Conservation (phyloP, 2,329 filamentous ascomycete genomes). For the Cladorrhinum sp. region DNA sequence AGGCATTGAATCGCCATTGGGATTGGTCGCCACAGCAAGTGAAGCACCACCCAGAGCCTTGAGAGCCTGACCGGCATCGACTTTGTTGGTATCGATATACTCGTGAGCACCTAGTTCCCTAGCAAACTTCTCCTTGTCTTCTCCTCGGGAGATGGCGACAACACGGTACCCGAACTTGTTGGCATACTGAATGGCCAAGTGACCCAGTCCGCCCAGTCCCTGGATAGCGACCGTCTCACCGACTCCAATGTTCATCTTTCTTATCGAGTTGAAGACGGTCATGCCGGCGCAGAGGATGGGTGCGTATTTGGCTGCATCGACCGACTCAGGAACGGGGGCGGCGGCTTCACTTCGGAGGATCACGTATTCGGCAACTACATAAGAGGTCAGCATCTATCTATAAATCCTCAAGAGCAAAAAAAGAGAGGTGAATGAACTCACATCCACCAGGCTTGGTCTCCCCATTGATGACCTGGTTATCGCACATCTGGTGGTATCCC, state of each 20-base stretch:
- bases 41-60: conserved; percentile 58
- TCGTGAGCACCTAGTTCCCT: conserved; percentile 54
- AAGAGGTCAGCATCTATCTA: background rate
- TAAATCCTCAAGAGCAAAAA: background rate
- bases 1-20: conserved; percentile 54
- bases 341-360: conserved; percentile 53
- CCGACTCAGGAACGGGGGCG: conserved; percentile 40
- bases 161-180: conserved; percentile 62
- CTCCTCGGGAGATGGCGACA: conserved; percentile 50
- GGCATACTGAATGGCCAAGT: conserved; percentile 64
- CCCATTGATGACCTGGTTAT: conserved; percentile 61
- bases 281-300: conserved; percentile 51
- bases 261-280: conserved; percentile 44
- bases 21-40: conserved; percentile 61
- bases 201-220: conserved; percentile 63
- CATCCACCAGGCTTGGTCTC: conserved; percentile 62
- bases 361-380: conserved; percentile 49
- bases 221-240: conserved; percentile 45
- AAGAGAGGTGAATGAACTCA: conserved; percentile 17
- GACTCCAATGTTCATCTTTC: conserved; percentile 34
- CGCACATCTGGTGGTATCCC: conserved; percentile 67
- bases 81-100: conserved; percentile 45
- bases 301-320: conserved; percentile 43
- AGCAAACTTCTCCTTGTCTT: conserved; percentile 52
- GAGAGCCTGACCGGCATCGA: conserved; percentile 45